Percentiles rank a stretch among this genome's conserved stretches.
Conservation (phyloP, 495 filamentous ascomycete species). For the Cladorrhinum samala region DNA sequence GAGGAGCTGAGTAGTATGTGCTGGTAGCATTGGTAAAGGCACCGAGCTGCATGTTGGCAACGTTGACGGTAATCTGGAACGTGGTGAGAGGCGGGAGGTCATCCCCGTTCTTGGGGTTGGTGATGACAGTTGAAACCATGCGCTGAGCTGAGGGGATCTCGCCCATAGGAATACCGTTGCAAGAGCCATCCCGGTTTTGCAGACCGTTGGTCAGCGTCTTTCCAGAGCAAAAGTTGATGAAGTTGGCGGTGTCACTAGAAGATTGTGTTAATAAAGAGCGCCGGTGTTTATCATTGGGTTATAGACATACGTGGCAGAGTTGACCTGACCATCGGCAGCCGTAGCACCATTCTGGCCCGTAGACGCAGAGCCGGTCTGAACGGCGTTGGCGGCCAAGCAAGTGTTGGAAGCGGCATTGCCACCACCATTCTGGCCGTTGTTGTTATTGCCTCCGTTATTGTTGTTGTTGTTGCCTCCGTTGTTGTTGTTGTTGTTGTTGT, state of each 20-base stretch:
- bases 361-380: slow-evolving; percentile 45
- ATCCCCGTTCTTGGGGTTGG: slow-evolving; percentile 45
- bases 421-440: slow-evolving; percentile 16
- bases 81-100: slow-evolving; percentile 41
- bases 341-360: slow-evolving; percentile 26
- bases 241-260: slow-evolving; percentile 50
- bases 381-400: slow-evolving; percentile 38
- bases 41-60: slow-evolving; percentile 55
- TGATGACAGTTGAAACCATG: slow-evolving; percentile 64
- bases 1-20: slow-evolving; percentile 68
- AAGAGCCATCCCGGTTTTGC: slow-evolving; percentile 60
- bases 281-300: too few relatives aligned
- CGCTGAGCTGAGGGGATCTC: slow-evolving; percentile 56
- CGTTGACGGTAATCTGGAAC: slow-evolving; percentile 55
- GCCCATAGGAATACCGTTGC: slow-evolving; percentile 69
- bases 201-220: slow-evolving; percentile 64
- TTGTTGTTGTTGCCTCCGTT: slow-evolving; percentile 14
- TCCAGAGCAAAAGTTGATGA: slow-evolving; percentile 64
- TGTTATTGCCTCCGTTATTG: slow-evolving; percentile 13
- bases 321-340: slow-evolving; percentile 44
- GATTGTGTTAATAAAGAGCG: background rate
- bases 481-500: slow-evolving; percentile 4
- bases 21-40: slow-evolving; percentile 58
- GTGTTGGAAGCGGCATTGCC: slow-evolving; percentile 20
- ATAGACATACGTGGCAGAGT: slow-evolving; percentile 47